phyloP scores from a whole-genome alignment of 2,329 filamentous ascomycete species.

The Cladosporium halotolerans region DNA sequence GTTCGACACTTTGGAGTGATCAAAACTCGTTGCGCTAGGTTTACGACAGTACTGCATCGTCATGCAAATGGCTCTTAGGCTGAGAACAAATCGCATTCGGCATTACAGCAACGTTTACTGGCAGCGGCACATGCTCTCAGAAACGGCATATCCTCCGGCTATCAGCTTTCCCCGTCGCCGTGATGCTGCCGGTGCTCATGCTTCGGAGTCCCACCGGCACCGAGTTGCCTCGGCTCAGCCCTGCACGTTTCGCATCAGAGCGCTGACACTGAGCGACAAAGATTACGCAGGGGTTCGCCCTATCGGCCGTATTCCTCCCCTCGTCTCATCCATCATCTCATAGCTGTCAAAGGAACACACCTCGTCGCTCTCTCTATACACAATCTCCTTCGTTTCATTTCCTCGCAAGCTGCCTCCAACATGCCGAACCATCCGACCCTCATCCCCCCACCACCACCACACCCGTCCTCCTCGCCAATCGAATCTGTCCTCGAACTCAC shows the following conservation, averaged over 20 bases:
- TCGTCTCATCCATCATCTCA: too few relatives aligned
- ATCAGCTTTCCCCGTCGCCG: background rate
- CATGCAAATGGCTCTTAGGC: too few relatives aligned
- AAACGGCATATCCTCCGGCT: background rate
- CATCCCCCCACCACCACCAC: conserved; percentile 66
- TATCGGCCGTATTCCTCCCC: background rate
- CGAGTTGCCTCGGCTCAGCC: conserved; percentile 2
- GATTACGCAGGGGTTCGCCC: conserved; percentile 6
- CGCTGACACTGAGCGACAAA: background rate
- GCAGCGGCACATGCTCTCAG: background rate
- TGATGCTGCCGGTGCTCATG: background rate
- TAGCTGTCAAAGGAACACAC: too few relatives aligned
- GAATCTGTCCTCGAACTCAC: conserved; percentile 87
- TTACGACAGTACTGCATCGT: too few relatives aligned
- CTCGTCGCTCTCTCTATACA: background rate
- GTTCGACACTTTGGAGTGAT: too few relatives aligned
- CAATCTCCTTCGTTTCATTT: background rate
- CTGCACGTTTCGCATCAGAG: background rate
- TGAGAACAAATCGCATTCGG: too few relatives aligned
- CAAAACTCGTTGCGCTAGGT: too few relatives aligned
- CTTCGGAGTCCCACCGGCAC: background rate
- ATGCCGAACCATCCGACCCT: conserved; percentile 37
- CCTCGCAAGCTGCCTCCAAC: background rate
- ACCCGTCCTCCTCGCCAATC: conserved; percentile 69
- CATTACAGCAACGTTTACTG: too few relatives aligned